Base-by-base conservation (phyloP, 2,329 filamentous ascomycete species). In the Ophiocordyceps camponoti-saundersi region DNA sequence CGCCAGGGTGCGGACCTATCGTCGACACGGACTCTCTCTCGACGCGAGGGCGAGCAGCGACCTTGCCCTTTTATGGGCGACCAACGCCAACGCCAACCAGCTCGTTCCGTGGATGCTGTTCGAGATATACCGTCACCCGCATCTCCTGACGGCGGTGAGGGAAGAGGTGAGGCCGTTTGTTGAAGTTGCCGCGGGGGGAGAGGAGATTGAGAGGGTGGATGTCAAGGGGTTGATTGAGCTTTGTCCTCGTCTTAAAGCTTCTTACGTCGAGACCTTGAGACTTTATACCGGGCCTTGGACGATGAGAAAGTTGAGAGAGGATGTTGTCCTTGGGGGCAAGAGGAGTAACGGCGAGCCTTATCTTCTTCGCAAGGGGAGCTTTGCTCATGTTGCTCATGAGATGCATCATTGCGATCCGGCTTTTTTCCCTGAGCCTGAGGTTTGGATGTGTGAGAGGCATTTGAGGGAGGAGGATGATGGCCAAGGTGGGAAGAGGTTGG, bases 71-170 rank as follows among this genome's bases (percentile, higher is more conserved):
- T 57, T 60, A 16, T 70, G 59, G 66, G 61, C 55, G 21, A 55
- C 66, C 29, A 65, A 64, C 45, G 58, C 61, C 22, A 65, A 65
- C 47, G 58, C 64, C 2, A 60, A 65, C 30, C 57, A 59, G 1
- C 55, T 67, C 29, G 55, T 61, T 3, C 57, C 59, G 6, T 71
- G 68, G 67, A 58, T 68, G 51, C 52, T 70, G 1, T 61, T 62
- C 46, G 63, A 69, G 45, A 54, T 69, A 11, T 62, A 61, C 48
- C 58, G 61, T 11, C 64, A 68, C 21, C 53, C 58, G 0, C 57
- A 63, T 12, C 59, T 69, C 3, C 55, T 68, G 1, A 56, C 54
- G 29, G 57, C 63, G 22, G 55, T 70, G 23, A 61, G 62, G 15
- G 58, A 61, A 3, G 66, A 69, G 51, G 57, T 69, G 46, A 57